phyloP scores from a whole-genome alignment of 345 rosid species.

The Eucalyptus rudis region DNA sequence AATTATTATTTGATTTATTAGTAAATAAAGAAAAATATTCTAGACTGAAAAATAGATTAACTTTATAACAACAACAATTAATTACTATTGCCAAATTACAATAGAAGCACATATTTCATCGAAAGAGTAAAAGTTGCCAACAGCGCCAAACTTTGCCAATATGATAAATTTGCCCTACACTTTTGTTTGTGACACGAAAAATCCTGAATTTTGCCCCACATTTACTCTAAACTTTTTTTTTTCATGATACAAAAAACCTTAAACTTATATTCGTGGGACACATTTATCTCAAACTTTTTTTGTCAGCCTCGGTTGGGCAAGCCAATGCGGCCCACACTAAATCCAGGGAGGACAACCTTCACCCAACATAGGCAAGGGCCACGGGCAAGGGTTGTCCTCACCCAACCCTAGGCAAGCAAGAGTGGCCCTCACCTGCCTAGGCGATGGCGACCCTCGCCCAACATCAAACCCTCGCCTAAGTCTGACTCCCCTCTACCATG shows the following conservation, averaged over 20 bases:
- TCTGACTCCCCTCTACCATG: neutral
- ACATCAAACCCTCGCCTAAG: neutral
- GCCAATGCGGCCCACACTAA: neutral
- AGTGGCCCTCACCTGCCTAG: neutral
- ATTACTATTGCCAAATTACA: neutral
- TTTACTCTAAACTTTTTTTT: too few species aligned
- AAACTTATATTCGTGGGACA: too few species aligned
- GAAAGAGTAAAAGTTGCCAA: neutral
- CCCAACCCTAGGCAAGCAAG: accelerated
- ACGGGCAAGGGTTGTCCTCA: neutral
- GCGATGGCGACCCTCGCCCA: too few species aligned
- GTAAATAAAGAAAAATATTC: neutral
- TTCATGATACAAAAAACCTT: too few species aligned
- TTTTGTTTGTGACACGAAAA: too few species aligned
- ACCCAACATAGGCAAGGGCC: neutral
- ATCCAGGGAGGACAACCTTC: neutral
- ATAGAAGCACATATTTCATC: neutral
- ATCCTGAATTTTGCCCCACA: neutral
- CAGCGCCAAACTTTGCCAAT: neutral
- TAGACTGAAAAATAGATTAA: neutral
- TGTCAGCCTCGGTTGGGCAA: accelerated
- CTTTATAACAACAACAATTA: neutral
- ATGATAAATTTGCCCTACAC: too few species aligned
- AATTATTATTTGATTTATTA: neutral
- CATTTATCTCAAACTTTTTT: too few species aligned